A percentile compares a stretch with the other conserved stretches of the same genome.
phyloP scores from a whole-genome alignment of 306 rosid genomes.

The Acacia crassicarpa region DNA sequence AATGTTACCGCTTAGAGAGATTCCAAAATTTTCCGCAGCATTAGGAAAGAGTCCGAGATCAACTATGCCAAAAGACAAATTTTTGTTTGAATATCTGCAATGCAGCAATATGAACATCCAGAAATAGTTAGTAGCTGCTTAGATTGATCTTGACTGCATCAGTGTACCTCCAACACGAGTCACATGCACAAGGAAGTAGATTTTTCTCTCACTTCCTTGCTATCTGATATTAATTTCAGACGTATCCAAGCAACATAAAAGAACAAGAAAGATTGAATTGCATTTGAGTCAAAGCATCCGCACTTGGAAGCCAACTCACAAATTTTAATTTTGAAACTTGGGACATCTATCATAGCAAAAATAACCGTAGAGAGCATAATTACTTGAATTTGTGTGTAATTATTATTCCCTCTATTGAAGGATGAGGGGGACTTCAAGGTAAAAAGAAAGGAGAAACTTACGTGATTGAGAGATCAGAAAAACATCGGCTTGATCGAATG shows the following conservation, averaged over 20 bases:
- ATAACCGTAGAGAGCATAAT: slow-evolving; percentile 7
- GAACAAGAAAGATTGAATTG: slow-evolving; percentile 12
- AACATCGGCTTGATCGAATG: slow-evolving; percentile 68
- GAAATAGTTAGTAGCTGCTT: slow-evolving; percentile 17
- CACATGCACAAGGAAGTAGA: not conserved
- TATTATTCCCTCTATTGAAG: slow-evolving; percentile 12
- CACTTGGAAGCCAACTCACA: slow-evolving; percentile 1
- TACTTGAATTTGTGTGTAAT: slow-evolving; percentile 10
- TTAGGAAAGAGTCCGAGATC: slow-evolving; percentile 95
- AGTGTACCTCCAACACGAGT: not conserved
- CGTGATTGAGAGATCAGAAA: slow-evolving; percentile 90
- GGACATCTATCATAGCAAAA: slow-evolving; percentile 17
- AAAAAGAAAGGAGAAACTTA: slow-evolving; percentile 43
- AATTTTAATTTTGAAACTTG: not conserved
- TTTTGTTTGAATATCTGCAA: slow-evolving; percentile 85
- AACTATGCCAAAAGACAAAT: slow-evolving; percentile 80
- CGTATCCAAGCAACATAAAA: slow-evolving; percentile 5
- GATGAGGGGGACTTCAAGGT: not conserved
- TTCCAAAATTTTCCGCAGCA: slow-evolving; percentile 80
- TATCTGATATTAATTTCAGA: not conserved
- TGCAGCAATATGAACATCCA: slow-evolving; percentile 27
- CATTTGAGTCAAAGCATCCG: slow-evolving; percentile 9
- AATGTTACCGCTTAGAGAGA: slow-evolving; percentile 69
- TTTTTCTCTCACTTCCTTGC: slow-evolving; percentile 7
- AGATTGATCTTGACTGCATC: not conserved